Percentiles rank a stretch among this genome's conserved stretches.
Conservation (phyloP, 495 filamentous ascomycete species). For the Cercophora samala region DNA sequence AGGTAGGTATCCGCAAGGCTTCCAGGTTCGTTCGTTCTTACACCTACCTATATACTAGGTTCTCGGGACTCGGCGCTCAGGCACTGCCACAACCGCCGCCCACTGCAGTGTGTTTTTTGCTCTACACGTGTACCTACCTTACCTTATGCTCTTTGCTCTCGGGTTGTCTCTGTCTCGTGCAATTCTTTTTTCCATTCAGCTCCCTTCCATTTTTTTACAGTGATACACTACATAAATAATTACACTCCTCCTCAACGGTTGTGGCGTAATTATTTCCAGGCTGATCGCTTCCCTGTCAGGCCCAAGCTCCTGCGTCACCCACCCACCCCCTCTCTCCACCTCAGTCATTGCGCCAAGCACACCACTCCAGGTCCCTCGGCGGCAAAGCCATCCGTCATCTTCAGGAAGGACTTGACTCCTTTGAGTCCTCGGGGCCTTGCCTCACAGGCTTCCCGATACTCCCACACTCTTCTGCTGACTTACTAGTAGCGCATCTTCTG, state of each 20-base stretch:
- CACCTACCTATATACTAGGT: background rate
- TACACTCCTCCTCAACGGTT: no score
- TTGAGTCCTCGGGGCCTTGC: constrained; percentile 5
- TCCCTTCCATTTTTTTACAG: no score
- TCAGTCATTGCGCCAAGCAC: constrained; percentile 21
- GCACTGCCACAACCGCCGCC: constrained; percentile 9
- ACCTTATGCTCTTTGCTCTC: no score
- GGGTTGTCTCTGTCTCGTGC: no score
- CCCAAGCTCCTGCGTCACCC: constrained; percentile 32
- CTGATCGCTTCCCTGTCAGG: constrained; percentile 28
- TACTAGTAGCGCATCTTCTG: background rate
- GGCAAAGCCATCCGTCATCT: constrained; percentile 21
- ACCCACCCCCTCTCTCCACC: constrained; percentile 13
- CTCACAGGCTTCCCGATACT: constrained; percentile 9
- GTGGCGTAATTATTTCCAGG: constrained; percentile 14
- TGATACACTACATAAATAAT: no score
- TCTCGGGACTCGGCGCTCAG: background rate
- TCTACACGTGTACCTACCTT: no score
- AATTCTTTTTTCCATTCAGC: no score
- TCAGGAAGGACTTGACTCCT: constrained; percentile 18
- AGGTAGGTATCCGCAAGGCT: no score
- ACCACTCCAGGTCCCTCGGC: constrained; percentile 2
- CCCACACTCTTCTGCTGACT: background rate
- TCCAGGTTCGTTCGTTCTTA: no score
- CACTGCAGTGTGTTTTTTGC: background rate